These are phyloP conservation scores for Psilocybe cyanescens DNA, from an alignment of 768 basidiomycete species.

Conservation along the genomic window DNA sequence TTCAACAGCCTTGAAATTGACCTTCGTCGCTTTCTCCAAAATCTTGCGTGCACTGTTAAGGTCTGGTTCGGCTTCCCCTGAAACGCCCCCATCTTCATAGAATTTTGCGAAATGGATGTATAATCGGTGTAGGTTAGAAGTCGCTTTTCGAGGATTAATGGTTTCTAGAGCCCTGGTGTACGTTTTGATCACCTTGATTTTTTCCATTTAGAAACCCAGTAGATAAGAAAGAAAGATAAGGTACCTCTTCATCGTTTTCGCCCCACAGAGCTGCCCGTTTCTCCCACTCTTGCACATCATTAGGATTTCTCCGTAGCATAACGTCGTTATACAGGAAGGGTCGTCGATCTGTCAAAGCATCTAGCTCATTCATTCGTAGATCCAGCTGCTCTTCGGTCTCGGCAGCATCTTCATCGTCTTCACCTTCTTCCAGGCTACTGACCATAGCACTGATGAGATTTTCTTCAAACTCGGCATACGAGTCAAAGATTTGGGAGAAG, in stretches of 20 bases:
- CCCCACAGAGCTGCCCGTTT: slow-evolving; percentile 94
- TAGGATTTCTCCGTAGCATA: slow-evolving; percentile 87
- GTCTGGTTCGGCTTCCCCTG: slow-evolving; percentile 79
- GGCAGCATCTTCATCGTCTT: slow-evolving; percentile 79
- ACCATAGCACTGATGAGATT: slow-evolving; percentile 88
- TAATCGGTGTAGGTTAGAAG: slow-evolving; percentile 86
- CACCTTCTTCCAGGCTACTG: slow-evolving; percentile 82
- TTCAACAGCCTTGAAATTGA: slow-evolving; percentile 94
- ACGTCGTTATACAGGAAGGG: slow-evolving; percentile 98
- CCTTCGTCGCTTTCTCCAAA: slow-evolving; percentile 88
- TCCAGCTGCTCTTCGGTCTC: slow-evolving; percentile 88
- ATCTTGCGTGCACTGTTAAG: slow-evolving; percentile 89
- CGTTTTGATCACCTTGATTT: slow-evolving; percentile 84
- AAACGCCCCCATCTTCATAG: slow-evolving; percentile 93
- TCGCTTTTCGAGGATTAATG: slow-evolving; percentile 86
- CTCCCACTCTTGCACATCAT: slow-evolving; percentile 99
- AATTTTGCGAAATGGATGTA: slow-evolving; percentile 97
- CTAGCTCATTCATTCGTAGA: slow-evolving; percentile 87
- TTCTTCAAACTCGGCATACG: slow-evolving; percentile 94
- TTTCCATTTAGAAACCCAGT: background rate
- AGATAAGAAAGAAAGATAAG: background rate
- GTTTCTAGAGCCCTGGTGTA: slow-evolving; percentile 90
- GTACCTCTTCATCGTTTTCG: slow-evolving; percentile 90
- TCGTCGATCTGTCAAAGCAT: slow-evolving; percentile 91
- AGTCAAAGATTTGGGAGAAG: slow-evolving; percentile 97